Evolutionary conservation across 345 rosid genomes (phyloP), one percentile per base, ranked within the genome.

Genomic region (Geranium brycei): DNA sequence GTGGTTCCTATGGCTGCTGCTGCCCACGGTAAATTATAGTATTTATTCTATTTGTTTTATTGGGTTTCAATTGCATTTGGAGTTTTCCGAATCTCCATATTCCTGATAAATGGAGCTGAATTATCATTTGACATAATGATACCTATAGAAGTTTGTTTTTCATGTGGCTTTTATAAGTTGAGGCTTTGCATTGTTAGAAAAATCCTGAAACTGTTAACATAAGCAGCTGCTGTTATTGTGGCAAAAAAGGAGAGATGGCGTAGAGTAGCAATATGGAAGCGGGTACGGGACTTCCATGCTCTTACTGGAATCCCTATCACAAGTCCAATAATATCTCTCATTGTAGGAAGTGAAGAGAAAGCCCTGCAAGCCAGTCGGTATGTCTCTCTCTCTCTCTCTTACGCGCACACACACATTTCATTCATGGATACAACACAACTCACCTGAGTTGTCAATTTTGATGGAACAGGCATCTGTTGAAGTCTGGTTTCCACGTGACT

Each of bases 1-100:
- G 88, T 96, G 32, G 73, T 92, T 64, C 98, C 97, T 2, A 69
- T 86, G 74, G 88, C 80, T 71, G 96, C 96, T 67, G 95, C 98
- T 62, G 91, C 95, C 5, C 85, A 85, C 68, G 91, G 91, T 83
- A 80, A 78, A 64, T 31, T 60, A 28, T 56, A 31, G 35, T 51
- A 35, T 69, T 58, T 66, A 56, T 59, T 60, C 66, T 31, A 35
- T 53, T 55, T 59, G 32, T 18, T 31, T 14, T 7, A 35, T 4
- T 35, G 5, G 41, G 41, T 35, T 35, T 7, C 28, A 23, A 23
- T 23, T 23, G 28, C 28, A 23, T 23, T 23, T 23, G 28, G 28
- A 23, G 28, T 23, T 23, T 23, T 23, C 28, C 8, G 51, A 57
- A 35, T 57, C 35, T 10, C 7, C 31, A 6, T 67, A 51, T 60